phyloP scores from a whole-genome alignment of 2,329 filamentous ascomycete genomes.

The Trichoderma simmonsii region DNA sequence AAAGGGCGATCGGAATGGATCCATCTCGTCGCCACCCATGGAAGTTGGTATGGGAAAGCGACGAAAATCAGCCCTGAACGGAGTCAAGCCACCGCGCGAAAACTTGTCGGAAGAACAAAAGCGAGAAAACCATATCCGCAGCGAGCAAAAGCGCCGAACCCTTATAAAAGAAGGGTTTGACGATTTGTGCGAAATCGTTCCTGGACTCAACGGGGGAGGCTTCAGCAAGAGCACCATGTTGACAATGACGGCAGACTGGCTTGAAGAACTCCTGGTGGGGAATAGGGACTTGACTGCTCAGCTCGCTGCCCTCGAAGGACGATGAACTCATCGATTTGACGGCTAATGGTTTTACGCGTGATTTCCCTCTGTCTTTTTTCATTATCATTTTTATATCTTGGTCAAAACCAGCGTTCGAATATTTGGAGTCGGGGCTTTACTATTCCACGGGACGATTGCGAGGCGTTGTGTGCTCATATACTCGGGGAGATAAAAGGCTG shows the following conservation, averaged over 20 bases:
- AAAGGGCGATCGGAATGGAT: conserved; percentile 39
- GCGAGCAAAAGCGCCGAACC: conserved; percentile 81
- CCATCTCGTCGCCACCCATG: conserved; percentile 31
- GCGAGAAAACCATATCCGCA: conserved; percentile 80
- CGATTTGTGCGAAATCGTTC: conserved; percentile 73
- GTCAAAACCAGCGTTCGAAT: neutral
- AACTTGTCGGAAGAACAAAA: conserved; percentile 82
- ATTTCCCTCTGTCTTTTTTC: neutral
- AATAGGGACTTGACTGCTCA: conserved; percentile 61
- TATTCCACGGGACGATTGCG: neutral
- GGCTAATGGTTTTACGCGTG: neutral
- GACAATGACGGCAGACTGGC: conserved; percentile 70
- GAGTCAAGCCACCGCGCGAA: conserved; percentile 52
- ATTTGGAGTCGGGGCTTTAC: neutral
- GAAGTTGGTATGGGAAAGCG: conserved; percentile 41
- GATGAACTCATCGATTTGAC: conserved; percentile 7
- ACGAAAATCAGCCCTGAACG: conserved; percentile 46
- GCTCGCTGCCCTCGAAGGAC: conserved; percentile 40
- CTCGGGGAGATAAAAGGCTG: neutral
- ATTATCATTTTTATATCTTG: neutral
- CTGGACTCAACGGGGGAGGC: conserved; percentile 67
- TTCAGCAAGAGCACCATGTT: conserved; percentile 83
- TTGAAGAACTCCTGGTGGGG: conserved; percentile 68
- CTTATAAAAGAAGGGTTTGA: conserved; percentile 81
- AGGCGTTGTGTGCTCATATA: conserved; percentile 1